Percentiles rank a stretch among this genome's conserved stretches.
phyloP scores from a whole-genome alignment of 257 asterid species.

The Nicotiana obtusifolia region DNA sequence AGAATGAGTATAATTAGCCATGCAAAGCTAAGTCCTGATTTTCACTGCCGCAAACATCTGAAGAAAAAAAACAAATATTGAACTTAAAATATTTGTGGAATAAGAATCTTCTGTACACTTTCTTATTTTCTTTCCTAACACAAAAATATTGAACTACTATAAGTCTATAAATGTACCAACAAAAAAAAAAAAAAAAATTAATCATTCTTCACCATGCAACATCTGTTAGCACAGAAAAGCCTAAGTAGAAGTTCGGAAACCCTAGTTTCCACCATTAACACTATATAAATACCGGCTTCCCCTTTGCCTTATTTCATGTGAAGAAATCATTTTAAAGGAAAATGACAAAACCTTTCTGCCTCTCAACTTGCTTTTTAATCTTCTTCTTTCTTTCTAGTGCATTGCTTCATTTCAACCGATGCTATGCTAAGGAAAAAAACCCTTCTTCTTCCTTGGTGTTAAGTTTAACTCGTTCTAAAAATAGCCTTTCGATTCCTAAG shows the following conservation, averaged over 20 bases:
- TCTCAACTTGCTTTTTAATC: conserved; percentile 7
- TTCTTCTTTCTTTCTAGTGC: conserved; percentile 13
- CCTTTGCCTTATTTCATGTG: not conserved
- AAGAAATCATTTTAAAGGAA: not conserved
- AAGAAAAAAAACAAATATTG: not conserved
- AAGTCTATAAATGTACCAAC: not conserved
- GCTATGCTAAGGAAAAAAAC: conserved; percentile 30
- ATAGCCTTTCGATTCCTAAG: conserved; percentile 31
- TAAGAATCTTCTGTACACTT: not conserved
- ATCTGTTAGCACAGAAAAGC: conserved; percentile 8
- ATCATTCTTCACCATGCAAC: conserved; percentile 28
- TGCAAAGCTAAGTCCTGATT: conserved; percentile 6
- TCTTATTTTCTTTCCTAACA: not conserved
- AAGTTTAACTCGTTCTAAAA: conserved; percentile 38
- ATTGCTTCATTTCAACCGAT: conserved; percentile 15
- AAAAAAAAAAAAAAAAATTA: not conserved
- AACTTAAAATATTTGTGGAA: not conserved
- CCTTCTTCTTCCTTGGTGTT: conserved; percentile 35
- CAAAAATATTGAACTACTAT: not conserved
- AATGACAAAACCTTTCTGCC: conserved; percentile 10
- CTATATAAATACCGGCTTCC: conserved; percentile 20
- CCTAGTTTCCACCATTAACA: conserved; percentile 17
- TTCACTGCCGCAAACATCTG: not conserved
- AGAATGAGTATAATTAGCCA: conserved; percentile 20
- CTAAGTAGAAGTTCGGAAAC: conserved; percentile 6